Evolutionary conservation across 2,329 filamentous ascomycete genomes (phyloP), one percentile per base, ranked within the genome.

Genomic region (Colletotrichum theobromicola): DNA sequence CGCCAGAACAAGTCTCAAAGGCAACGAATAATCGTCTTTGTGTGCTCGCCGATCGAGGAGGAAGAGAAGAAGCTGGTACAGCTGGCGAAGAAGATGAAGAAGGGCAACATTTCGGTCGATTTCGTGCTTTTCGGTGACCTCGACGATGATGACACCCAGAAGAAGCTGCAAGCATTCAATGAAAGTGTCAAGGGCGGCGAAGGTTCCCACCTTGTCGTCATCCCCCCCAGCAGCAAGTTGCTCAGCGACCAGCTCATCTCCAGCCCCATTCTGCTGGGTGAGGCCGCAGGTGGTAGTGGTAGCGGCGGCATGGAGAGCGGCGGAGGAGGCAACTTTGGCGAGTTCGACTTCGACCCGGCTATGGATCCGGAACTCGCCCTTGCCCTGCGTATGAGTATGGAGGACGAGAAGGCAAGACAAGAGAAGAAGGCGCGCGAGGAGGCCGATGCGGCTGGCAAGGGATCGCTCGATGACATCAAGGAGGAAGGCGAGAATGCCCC

Each of bases 71-170:
- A 94, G 68, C 91, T 99, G 65, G 91, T 96, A 76, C 94, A 95
- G 82, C 90, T 99, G 34, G 96, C 97, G 58, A 98, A 97, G 88
- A 97, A 97, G 88, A 97, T 98, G 95, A 98, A 98, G 92, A 99
- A 99, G 90, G 94, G 93, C 85, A 96, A 94, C 81, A 94, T 98
- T 75, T 94, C 93, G 76, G 94, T 99, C 82, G 97, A 99, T 84
- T 96, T 99, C 81, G 91, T 99, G 76, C 92, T 96, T 61, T 99
- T 99, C 80, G 97, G 97, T 78, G 96, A 99, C 80, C 90, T 98
- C 67, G 95, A 97, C 78, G 94, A 96, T 79, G 95, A 98, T 78
- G 95, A 93, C 76, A 94, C 94, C 70, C 92, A 94, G 83, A 96
- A 97, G 86, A 98, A 98, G 88, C 92, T 99, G 68, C 93, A 95